Evolutionary conservation across 2,329 filamentous ascomycete genomes (phyloP), one percentile per base, ranked within the genome.

Genomic region (Colletotrichum sp.): DNA sequence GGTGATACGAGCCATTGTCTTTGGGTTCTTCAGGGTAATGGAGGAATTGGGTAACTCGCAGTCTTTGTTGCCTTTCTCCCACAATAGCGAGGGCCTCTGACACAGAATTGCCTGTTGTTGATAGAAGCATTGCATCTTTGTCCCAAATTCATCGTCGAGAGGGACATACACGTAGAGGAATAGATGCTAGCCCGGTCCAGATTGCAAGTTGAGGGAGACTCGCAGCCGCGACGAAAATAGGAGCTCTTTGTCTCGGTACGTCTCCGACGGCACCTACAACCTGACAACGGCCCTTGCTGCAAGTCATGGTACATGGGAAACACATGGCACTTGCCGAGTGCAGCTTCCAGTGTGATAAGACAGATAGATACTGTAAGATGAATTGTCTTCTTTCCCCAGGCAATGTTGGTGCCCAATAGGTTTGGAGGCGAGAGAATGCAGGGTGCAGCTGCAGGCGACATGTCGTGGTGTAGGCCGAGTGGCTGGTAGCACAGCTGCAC

Each of bases 381-480:
- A 9, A 32, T 32, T 71, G 27, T 34, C 67, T 27, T 68, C 32
- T 13, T 63, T 63, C 19, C 19, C 57, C 19, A 19, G 52, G 49
- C 69, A 32, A 30, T 32, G 11, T 44, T 65, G 59, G 59, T 69
- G 71, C 74, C 71, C 65, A 65, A 65, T 57, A 39, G 34, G 25
- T 15, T 44, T 6, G 22, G 49, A 65, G 49, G 34, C 49, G 16
- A 66, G 71, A 32, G 62, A 16, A 25, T 61, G 65, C 71, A 71
- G 65, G 19, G 27, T 71, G 71, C 75, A 77, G 65, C 65, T 66
- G 62, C 52, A 67, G 8, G 32, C 49, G 36, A 16, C 25, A 44
- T 55, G 36, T 59, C 30, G 30, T 70, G 71, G 75, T 77, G 75
- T 77, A 71, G 71, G 75, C 61, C 65, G 75, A 77, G 49, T 75